Percentiles rank a stretch among this genome's conserved stretches.
Evolutionary conservation across 805 yeast genomes (phyloP).

Genomic region (Saccharomycopsis capsularis): DNA sequence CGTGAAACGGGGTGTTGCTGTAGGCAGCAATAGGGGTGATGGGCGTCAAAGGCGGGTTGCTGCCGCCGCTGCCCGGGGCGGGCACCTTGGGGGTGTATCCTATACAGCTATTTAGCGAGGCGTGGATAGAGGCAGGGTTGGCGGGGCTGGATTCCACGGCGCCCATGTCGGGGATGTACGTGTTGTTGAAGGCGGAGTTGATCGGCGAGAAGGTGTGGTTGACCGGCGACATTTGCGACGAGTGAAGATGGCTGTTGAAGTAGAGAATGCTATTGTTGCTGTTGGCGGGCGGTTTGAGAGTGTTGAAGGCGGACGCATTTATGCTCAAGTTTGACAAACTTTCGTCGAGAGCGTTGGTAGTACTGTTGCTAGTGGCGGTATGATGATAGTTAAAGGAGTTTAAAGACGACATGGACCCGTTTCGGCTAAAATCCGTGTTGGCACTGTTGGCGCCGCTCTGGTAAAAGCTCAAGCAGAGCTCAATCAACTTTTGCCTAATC

Average conservation of each 20-base stretch:
- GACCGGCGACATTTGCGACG: constrained; percentile 17
- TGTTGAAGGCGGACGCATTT: neutral
- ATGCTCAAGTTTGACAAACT: constrained; percentile 9
- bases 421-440: neutral
- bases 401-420: constrained; percentile 14
- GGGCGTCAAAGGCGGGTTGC: constrained; percentile 20
- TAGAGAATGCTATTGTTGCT: neutral
- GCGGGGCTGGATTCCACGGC: neutral
- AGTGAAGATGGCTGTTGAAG: constrained; percentile 3
- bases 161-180: constrained; percentile 11
- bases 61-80: neutral
- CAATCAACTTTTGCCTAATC: constrained; percentile 34
- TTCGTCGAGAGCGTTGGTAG: constrained; percentile 6
- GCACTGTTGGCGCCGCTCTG: constrained; percentile 1
- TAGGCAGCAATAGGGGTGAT: constrained; percentile 16
- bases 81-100: too few species aligned
- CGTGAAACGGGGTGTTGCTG: neutral
- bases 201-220: constrained; percentile 21
- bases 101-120: constrained; percentile 10
- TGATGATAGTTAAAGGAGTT: constrained; percentile 4
- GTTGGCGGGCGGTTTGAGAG: neutral
- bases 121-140: constrained; percentile 9
- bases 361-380: neutral
- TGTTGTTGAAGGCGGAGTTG: constrained; percentile 14
- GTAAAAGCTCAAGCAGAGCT: constrained; percentile 11